Base-by-base conservation (phyloP, 1,139 yeast species). In the Yamadazyma taylorii region DNA sequence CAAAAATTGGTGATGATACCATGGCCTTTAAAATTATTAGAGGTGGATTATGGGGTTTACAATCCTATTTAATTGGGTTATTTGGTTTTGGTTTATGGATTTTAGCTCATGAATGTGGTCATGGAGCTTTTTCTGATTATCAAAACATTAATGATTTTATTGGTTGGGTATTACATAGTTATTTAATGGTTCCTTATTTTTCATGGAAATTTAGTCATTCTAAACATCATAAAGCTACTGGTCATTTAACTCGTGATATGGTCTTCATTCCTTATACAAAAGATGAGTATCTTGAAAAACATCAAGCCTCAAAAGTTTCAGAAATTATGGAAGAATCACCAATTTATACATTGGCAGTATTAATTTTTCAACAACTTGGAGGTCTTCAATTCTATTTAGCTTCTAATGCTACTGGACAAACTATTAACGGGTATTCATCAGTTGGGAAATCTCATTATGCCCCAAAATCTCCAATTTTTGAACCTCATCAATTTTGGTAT, bases 81-180 rank as follows among this genome's bases (percentile, higher is more conserved):
- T 74, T 82, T 52, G 85, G 86, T 23, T 81, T 87, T 44, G 95
- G 95, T 24, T 56, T 83, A 48, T 86, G 95, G 95, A 83, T 86
- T 45, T 63, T 86, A 60, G 95, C 95, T 42, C 95, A 86, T 63
- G 95, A 86, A 65, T 86, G 95, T 68, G 95, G 95, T 37, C 95
- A 86, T 62, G 84, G 81, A 41, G 95, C 95, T 22, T 86, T 86
- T 56, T 78, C 86, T 17, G 88, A 85, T 53, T 81, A 79, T 55
- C 75, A 75, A 46, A 60, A 68, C 56, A 75, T 85, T 46, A 85
- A 86, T 60, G 92, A 86, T 59, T 61, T 77, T 34, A 81, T 82
- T 35, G 95, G 95, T 37, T 86, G 95, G 95, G 66, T 83, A 25
- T 66, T 86, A 44, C 95, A 86, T 66, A 84, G 94, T 25, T 79